phyloP scores from a whole-genome alignment of 805 yeast species.

The Komagataella pseudopastoris region DNA sequence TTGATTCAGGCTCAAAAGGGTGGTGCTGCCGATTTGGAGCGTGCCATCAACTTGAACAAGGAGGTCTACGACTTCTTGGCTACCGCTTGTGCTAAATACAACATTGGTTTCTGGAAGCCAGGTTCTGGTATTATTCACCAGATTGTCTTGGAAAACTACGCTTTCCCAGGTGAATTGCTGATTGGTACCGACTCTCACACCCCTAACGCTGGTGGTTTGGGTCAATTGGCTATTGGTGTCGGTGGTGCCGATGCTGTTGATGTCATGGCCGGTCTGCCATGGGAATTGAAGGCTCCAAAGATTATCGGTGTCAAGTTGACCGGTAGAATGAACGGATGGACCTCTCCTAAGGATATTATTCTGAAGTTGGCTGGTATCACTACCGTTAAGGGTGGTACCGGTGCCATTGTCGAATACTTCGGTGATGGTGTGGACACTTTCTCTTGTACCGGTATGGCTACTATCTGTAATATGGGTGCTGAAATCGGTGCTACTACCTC shows the following conservation, averaged over 20 bases:
- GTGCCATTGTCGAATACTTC: constrained; percentile 89
- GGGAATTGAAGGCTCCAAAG: constrained; percentile 98
- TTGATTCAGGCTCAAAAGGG: constrained; percentile 94
- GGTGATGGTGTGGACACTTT: constrained; percentile 86
- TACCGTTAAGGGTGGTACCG: constrained; percentile 98
- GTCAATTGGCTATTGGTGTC: constrained; percentile 97
- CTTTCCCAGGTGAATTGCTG: constrained; percentile 95
- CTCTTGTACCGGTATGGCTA: constrained; percentile 98
- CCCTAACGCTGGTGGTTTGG: constrained; percentile 98
- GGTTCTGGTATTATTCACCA: constrained; percentile 99
- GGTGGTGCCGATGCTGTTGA: constrained; percentile 99
- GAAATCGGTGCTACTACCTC: constrained; percentile 99
- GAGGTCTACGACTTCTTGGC: constrained; percentile 94
- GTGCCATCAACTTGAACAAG: constrained; percentile 75
- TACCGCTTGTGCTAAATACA: constrained; percentile 87
- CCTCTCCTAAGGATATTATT: constrained; percentile 95
- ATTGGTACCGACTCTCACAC: constrained; percentile 98
- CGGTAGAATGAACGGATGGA: constrained; percentile 85
- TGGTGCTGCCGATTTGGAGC: constrained; percentile 68
- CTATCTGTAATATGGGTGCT: constrained; percentile 99
- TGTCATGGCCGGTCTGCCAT: constrained; percentile 91
- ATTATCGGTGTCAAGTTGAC: constrained; percentile 87
- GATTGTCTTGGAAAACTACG: constrained; percentile 91
- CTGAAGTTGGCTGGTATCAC: constrained; percentile 82
- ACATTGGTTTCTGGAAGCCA: constrained; percentile 98